These are phyloP conservation scores for Citrus mangshanensis DNA, from an alignment of 345 rosid genomes.

Conservation along the genomic window DNA sequence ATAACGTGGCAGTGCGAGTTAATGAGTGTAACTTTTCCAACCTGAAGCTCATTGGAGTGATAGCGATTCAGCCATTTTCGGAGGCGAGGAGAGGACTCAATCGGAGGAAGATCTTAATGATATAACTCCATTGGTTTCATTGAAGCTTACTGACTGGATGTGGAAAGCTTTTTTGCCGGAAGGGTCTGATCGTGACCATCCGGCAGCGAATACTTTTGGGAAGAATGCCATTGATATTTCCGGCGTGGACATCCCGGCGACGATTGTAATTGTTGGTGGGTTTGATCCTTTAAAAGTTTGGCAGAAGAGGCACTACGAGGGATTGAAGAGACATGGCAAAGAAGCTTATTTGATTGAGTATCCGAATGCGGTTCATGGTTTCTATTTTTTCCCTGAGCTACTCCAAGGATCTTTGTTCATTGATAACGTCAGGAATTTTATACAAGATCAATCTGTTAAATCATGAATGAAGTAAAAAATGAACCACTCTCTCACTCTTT, in stretches of 20 bases:
- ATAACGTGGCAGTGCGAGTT: conserved; percentile 21
- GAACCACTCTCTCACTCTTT: too few relatives aligned
- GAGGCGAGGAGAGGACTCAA: conserved; percentile 22
- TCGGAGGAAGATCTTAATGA: conserved; percentile 8
- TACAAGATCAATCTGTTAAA: neutral
- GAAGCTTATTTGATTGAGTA: conserved; percentile 8
- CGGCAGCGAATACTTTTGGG: neutral
- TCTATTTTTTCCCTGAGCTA: conserved; percentile 24
- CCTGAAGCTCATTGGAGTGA: conserved; percentile 12
- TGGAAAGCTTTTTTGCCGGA: conserved; percentile 20
- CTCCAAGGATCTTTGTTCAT: conserved; percentile 20
- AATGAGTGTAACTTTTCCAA: neutral
- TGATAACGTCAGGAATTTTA: conserved; percentile 15
- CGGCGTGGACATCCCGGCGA: conserved; percentile 5
- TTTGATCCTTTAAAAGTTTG: conserved; percentile 28
- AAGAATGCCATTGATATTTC: neutral
- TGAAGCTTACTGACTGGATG: neutral
- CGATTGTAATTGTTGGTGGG: conserved; percentile 9
- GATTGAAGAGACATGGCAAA: conserved; percentile 25
- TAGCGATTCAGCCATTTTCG: conserved; percentile 29
- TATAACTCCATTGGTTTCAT: neutral
- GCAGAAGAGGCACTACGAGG: conserved; percentile 27
- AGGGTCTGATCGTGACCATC: conserved; percentile 17
- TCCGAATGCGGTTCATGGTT: conserved; percentile 9
- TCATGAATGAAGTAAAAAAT: too few relatives aligned